A percentile compares a stretch with the other conserved stretches of the same genome.
These are phyloP conservation scores for Iris macrosiphon DNA, from an alignment of 106 monocot genomes.

Conservation along the genomic window DNA sequence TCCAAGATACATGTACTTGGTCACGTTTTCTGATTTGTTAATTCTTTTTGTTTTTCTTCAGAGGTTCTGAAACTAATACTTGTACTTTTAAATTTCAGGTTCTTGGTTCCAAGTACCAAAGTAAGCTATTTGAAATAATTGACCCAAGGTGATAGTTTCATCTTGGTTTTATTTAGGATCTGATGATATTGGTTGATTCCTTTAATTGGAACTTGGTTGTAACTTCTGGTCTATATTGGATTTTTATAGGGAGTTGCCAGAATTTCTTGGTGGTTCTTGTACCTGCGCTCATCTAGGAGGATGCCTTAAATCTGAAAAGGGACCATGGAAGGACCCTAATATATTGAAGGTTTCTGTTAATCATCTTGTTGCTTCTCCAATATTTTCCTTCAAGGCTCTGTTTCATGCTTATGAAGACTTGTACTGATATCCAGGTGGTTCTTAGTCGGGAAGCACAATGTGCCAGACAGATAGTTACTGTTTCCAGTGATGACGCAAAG, in stretches of 20 bases:
- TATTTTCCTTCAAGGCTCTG: slow-evolving; percentile 1
- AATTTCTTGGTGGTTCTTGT: slow-evolving; percentile 65
- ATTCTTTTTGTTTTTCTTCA: slow-evolving; percentile 3
- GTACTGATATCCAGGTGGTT: slow-evolving; percentile 33
- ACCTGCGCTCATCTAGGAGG: slow-evolving; percentile 50
- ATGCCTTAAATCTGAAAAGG: slow-evolving; percentile 56
- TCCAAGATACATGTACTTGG: slow-evolving; percentile 52
- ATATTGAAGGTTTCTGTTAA: slow-evolving; percentile 36
- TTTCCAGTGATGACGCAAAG: slow-evolving; percentile 48
- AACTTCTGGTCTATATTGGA: not conserved
- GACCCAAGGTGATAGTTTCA: slow-evolving; percentile 35
- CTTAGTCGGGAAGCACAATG: slow-evolving; percentile 49
- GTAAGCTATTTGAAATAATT: slow-evolving; percentile 60
- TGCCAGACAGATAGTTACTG: slow-evolving; percentile 52
- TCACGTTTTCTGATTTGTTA: not conserved
- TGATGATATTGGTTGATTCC: not conserved
- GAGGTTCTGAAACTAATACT: not conserved
- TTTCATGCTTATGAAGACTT: not conserved
- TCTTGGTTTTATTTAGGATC: not conserved
- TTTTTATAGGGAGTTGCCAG: slow-evolving; percentile 60
- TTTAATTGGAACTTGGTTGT: not conserved
- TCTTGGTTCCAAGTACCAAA: slow-evolving; percentile 54
- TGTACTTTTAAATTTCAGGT: slow-evolving; percentile 29
- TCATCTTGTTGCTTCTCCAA: slow-evolving; percentile 14
- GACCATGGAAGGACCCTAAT: slow-evolving; percentile 61